phyloP scores from a whole-genome alignment of 2,329 filamentous ascomycete genomes.

The Fusarium marasasianum region DNA sequence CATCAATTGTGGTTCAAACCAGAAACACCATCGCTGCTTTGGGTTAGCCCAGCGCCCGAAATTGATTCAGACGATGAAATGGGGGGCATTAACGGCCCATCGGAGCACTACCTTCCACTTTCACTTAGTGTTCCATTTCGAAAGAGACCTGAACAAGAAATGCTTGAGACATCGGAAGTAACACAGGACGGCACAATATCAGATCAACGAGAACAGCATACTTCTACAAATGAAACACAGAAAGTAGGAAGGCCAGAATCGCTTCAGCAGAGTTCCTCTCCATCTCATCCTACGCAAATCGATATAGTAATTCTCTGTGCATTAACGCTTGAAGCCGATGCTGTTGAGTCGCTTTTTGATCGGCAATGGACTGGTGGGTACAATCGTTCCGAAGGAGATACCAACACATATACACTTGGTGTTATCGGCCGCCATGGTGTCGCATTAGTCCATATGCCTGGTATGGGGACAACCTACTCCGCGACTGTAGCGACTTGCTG shows the following conservation, averaged over 20 bases:
- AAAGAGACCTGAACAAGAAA: rapidly evolving
- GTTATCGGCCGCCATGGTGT: not conserved
- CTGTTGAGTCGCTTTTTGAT: rapidly evolving
- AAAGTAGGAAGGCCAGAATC: rapidly evolving
- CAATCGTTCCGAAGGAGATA: not conserved
- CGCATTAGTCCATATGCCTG: not conserved
- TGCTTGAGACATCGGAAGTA: rapidly evolving
- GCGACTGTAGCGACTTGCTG: not conserved
- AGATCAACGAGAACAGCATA: not conserved
- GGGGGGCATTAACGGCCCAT: rapidly evolving
- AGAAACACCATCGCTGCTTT: not conserved
- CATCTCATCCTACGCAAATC: rapidly evolving
- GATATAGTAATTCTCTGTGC: not conserved
- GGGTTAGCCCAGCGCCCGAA: not conserved
- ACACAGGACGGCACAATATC: rapidly evolving
- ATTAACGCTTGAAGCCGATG: not conserved
- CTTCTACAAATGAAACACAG: rapidly evolving
- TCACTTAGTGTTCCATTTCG: not conserved
- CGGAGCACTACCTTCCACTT: not conserved
- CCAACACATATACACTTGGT: not conserved
- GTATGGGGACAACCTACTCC: not conserved
- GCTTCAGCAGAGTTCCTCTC: rapidly evolving
- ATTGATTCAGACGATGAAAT: not conserved
- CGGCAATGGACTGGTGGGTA: rapidly evolving
- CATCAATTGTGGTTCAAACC: not conserved